These are phyloP conservation scores for Neoscytalidium dimidiatum DNA, from an alignment of 2,329 filamentous ascomycete genomes.

Conservation along the genomic window DNA sequence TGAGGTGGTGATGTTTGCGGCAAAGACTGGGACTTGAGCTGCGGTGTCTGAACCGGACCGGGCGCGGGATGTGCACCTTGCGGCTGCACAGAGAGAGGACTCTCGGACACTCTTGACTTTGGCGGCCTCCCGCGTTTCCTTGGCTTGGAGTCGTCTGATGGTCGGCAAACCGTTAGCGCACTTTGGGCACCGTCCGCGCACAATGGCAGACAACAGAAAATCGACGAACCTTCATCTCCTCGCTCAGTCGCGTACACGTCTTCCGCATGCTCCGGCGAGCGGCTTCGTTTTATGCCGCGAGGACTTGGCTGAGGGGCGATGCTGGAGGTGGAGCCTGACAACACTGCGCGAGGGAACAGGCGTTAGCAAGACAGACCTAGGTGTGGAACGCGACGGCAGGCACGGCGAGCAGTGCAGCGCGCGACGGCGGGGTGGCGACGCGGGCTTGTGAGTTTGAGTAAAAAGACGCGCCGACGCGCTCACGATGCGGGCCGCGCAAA, in stretches of 20 bases:
- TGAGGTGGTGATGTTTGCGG: constrained; percentile 59
- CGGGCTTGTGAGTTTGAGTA: neutral
- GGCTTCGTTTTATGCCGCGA: constrained; percentile 44
- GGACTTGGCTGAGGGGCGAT: constrained; percentile 36
- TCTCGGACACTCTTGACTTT: constrained; percentile 61
- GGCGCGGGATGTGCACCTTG: constrained; percentile 54
- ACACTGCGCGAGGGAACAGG: constrained; percentile 26
- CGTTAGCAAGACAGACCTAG: neutral
- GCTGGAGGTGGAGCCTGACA: constrained; percentile 32
- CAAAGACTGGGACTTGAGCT: constrained; percentile 52
- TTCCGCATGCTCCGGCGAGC: constrained; percentile 41
- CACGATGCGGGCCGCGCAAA: constrained; percentile 9
- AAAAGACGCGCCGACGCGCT: constrained; percentile 15
- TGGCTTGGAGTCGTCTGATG: constrained; percentile 35
- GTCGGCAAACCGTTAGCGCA: neutral
- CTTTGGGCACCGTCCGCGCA: neutral
- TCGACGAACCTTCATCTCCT: constrained; percentile 32
- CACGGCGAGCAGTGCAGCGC: neutral
- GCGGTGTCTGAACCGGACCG: constrained; percentile 53
- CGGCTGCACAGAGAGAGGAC: constrained; percentile 56
- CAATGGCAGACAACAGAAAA: neutral
- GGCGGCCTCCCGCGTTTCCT: constrained; percentile 58
- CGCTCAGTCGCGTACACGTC: constrained; percentile 34
- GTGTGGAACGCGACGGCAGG: neutral
- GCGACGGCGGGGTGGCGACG: neutral